A percentile compares a stretch with the other conserved stretches of the same genome.
Evolutionary conservation across 176 grass and related monocot genomes (phyloP).

Genomic region (Bothriochloa decipiens): DNA sequence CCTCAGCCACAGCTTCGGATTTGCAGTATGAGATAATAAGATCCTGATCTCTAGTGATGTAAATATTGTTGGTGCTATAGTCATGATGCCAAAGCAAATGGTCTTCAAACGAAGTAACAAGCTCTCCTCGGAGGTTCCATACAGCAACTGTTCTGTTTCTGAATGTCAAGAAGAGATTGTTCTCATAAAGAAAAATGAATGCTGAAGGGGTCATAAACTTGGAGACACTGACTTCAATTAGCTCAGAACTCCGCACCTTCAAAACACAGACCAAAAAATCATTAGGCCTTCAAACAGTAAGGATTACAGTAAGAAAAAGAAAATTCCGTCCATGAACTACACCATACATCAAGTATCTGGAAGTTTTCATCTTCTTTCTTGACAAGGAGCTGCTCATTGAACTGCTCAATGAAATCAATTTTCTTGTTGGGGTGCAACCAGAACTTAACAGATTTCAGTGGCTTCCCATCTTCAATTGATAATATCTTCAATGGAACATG

Average conservation of each 20-base stretch:
- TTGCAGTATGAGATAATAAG: conserved; percentile 95
- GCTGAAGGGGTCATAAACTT: conserved; percentile 81
- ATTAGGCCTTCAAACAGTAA: background rate
- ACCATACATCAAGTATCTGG: conserved; percentile 86
- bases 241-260: conserved; percentile 77
- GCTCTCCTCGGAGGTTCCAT: conserved; percentile 86
- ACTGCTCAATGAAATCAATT: conserved; percentile 89
- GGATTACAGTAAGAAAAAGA: background rate
- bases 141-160: conserved; percentile 80
- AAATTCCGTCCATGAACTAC: background rate
- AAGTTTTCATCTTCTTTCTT: conserved; percentile 91
- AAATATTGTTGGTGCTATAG: conserved; percentile 55
- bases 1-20: conserved; percentile 47
- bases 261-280: background rate
- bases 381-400: conserved; percentile 78
- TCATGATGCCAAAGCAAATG: conserved; percentile 93
- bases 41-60: conserved; percentile 82
- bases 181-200: conserved; percentile 85
- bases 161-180: conserved; percentile 92
- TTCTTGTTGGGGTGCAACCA: conserved; percentile 82
- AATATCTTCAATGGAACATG: conserved; percentile 84
- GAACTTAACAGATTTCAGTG: conserved; percentile 75
- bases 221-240: conserved; percentile 71
- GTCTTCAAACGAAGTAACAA: conserved; percentile 92
- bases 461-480: conserved; percentile 87